Evolutionary conservation across 768 basidiomycete genomes (phyloP), one percentile per base, ranked within the genome.

Genomic region (Lactarius tabidus): DNA sequence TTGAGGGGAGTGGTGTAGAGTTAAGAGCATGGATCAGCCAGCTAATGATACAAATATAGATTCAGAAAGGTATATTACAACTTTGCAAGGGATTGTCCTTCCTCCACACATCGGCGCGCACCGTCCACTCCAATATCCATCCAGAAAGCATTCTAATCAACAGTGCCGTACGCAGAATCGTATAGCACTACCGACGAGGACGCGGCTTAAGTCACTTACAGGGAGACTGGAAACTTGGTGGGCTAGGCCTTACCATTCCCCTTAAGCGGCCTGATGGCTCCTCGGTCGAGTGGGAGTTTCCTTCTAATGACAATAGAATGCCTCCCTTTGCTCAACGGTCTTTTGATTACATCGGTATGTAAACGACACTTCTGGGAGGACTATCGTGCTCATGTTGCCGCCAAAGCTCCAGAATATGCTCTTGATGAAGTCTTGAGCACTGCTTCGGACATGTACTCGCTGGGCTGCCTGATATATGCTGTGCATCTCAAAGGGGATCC

Each of bases 171-270:
- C 75, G 87, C 75, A 6, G 26, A n/a, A 8, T 61, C n/a, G 20
- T 28, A 20, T 14, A 4, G 14, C 60, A 55, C 20, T 26, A 73
- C 67, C 67, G 31, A 23, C 5, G 26, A 51, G 14, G 18, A 23
- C 26, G 45, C 23, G 33, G 65, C 57, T 65, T 60, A 55, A n/a
- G 28, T 52, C 57, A 53, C 20, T 26, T 36, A 26, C 35, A 96
- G 93, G 96, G 97, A 36, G 97, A 99, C 75, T 99, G 97, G 97
- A 99, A 98, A 77, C 84, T 99, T 38, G 86, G 90, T 20, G 95
- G 94, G 2, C 81, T 99, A 43, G 93, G 93, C 2, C 79, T 95
- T 57, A 93, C 92, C 1, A 94, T 95, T 35, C 82, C 92, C 7
- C 79, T 97, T 9, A 77, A 84, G 43, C 78, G 81, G 28, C 76